Percentiles rank a stretch among this genome's conserved stretches.
phyloP scores from a whole-genome alignment of 1,139 yeast species.

The Diutina ranongensis region DNA sequence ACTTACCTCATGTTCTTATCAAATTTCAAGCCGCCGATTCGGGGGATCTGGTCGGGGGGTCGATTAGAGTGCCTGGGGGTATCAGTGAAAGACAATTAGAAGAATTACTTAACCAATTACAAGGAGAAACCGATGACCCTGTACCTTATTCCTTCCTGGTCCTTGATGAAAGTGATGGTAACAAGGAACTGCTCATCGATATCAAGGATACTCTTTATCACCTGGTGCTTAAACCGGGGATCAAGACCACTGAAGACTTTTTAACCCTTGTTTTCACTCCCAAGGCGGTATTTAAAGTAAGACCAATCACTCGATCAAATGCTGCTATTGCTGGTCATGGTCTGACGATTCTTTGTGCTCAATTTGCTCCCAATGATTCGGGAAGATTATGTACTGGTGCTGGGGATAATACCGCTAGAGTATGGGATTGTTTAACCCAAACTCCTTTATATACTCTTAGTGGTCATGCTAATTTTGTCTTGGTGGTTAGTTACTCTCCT shows the following conservation, averaged over 20 bases:
- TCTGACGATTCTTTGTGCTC: slow-evolving; percentile 81
- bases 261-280: slow-evolving; percentile 89
- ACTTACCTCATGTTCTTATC: slow-evolving; percentile 77
- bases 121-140: slow-evolving; percentile 64
- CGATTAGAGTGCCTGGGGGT: slow-evolving; percentile 84
- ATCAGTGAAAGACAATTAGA: slow-evolving; percentile 82
- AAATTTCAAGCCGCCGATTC: slow-evolving; percentile 91
- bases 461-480: slow-evolving; percentile 92
- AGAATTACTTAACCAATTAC: slow-evolving; percentile 67
- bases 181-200: slow-evolving; percentile 40
- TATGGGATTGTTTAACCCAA: slow-evolving; percentile 96
- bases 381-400: slow-evolving; percentile 90
- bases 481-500: slow-evolving; percentile 90
- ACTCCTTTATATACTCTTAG: slow-evolving; percentile 72
- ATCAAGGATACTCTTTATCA: slow-evolving; percentile 66
- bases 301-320: slow-evolving; percentile 81
- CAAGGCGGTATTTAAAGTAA: slow-evolving; percentile 86
- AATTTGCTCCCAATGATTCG: slow-evolving; percentile 86
- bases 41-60: slow-evolving; percentile 81
- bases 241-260: slow-evolving; percentile 86
- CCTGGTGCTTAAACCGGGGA: slow-evolving; percentile 76
- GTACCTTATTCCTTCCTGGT: slow-evolving; percentile 83
- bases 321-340: slow-evolving; percentile 96
- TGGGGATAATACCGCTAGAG: slow-evolving; percentile 94
- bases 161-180: slow-evolving; percentile 28